Conservation (phyloP, 2,329 filamentous ascomycete species). For the Nothomitra cinnamomea region DNA sequence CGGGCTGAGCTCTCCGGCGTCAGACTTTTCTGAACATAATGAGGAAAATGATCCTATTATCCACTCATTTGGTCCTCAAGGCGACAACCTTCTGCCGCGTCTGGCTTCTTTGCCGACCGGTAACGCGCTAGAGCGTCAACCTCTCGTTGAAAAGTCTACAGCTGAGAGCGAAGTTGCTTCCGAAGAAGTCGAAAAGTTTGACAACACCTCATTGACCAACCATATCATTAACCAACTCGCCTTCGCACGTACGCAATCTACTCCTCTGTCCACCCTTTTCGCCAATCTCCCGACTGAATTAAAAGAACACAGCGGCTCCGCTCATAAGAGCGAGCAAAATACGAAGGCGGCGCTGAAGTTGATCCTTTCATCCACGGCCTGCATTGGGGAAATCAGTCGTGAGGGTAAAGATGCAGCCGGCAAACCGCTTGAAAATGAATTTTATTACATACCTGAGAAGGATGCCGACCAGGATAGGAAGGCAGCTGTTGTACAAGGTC, state of each 20-base stretch:
- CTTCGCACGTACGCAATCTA: constrained; percentile 82
- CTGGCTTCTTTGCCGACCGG: constrained; percentile 60
- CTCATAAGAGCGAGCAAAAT: constrained; percentile 27
- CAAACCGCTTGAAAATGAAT: constrained; percentile 85
- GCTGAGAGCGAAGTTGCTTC: not conserved
- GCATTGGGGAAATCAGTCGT: constrained; percentile 74
- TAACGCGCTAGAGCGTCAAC: constrained; percentile 37
- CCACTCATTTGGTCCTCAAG: constrained; percentile 82
- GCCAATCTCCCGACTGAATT: constrained; percentile 57
- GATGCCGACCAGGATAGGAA: constrained; percentile 66
- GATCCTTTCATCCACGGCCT: constrained; percentile 56
- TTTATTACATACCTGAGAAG: constrained; percentile 84
- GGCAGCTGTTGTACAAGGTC: constrained; percentile 65
- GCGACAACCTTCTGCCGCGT: constrained; percentile 66
- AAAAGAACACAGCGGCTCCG: constrained; percentile 13
- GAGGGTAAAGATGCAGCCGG: constrained; percentile 94
- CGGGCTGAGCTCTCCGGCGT: constrained; percentile 27
- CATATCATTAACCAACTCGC: constrained; percentile 92
- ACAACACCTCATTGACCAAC: constrained; percentile 41
- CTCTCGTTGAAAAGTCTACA: not conserved
- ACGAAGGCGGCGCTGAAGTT: constrained; percentile 46
- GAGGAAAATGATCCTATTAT: constrained; percentile 92
- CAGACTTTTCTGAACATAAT: constrained; percentile 57
- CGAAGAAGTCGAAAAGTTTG: not conserved
- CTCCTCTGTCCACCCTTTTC: constrained; percentile 77